Percentiles rank a stretch among this genome's conserved stretches.
Evolutionary conservation across 441 rosid species (phyloP).

Genomic region (Adansonia rubrostipa): DNA sequence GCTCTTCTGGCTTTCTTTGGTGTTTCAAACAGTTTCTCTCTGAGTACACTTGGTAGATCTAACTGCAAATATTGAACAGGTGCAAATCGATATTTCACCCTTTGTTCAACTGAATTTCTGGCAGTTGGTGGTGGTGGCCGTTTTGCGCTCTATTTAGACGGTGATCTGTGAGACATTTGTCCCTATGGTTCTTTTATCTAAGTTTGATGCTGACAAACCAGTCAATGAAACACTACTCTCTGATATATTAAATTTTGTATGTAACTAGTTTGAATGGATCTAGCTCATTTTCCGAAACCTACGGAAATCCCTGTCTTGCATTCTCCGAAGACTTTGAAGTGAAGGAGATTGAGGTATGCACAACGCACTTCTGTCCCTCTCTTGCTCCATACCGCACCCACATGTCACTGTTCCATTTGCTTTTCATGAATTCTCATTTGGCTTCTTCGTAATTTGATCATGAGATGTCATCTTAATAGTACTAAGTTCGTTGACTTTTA

Average conservation of each 20-base stretch:
- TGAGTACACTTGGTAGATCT: constrained; percentile 16
- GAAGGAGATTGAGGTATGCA: constrained; percentile 84
- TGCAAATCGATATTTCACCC: constrained; percentile 83
- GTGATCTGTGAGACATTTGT: constrained; percentile 70
- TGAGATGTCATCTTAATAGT: too few relatives aligned
- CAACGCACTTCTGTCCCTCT: background rate
- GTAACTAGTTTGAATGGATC: constrained; percentile 82
- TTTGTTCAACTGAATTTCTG: constrained; percentile 75
- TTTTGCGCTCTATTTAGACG: constrained; percentile 88
- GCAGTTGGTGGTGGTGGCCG: constrained; percentile 96
- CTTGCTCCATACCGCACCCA: too few relatives aligned
- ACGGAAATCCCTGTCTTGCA: constrained; percentile 90
- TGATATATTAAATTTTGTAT: constrained; percentile 23
- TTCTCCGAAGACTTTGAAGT: constrained; percentile 81
- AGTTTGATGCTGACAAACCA: too few relatives aligned
- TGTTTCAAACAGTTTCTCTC: background rate
- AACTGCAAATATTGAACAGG: constrained; percentile 57
- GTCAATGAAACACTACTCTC: background rate
- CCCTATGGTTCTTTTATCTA: background rate
- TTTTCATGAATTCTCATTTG: too few relatives aligned
- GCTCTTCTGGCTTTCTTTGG: constrained; percentile 3
- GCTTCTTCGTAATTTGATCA: too few relatives aligned
- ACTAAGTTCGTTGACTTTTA: background rate
- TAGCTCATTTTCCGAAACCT: constrained; percentile 92
- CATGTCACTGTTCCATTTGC: too few relatives aligned